These are phyloP conservation scores for Phialophora chinensis DNA, from an alignment of 2,329 filamentous ascomycete genomes.

Conservation along the genomic window DNA sequence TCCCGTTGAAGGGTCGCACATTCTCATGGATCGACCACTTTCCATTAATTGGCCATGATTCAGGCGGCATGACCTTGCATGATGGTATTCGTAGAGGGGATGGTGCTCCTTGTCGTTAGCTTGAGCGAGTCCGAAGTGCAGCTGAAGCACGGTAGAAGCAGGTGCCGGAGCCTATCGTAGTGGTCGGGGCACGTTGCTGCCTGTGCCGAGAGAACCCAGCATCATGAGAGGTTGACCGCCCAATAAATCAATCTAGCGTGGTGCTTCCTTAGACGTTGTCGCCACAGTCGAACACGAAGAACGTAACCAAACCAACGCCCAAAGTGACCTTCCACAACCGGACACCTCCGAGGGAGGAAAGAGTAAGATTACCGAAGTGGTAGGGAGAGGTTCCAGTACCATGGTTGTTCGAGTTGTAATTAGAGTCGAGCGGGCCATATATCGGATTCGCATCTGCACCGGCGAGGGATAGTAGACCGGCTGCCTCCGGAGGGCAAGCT, in stretches of 20 bases:
- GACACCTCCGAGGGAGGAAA: not conserved
- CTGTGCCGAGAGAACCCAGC: not conserved
- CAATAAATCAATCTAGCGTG: not conserved
- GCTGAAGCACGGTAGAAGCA: not conserved
- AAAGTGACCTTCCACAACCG: not conserved
- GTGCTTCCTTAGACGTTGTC: not conserved
- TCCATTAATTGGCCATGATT: not conserved
- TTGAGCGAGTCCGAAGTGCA: not conserved
- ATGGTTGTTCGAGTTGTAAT: not conserved
- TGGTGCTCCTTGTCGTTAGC: not conserved
- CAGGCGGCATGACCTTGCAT: not conserved
- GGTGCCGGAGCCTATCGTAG: not conserved
- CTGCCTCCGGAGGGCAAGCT: not conserved
- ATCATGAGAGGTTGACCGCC: not conserved
- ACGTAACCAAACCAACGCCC: not conserved
- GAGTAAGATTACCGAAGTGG: not conserved
- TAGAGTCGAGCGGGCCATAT: not conserved
- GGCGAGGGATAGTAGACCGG: not conserved
- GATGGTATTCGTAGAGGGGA: not conserved
- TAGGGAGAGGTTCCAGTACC: slow-evolving; percentile 1
- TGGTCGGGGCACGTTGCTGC: not conserved
- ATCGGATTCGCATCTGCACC: not conserved
- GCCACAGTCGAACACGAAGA: not conserved
- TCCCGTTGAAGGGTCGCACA: not conserved
- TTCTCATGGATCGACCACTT: not conserved